Conservation (phyloP, 2,329 filamentous ascomycete species). For the Exophiala alcalophila region DNA sequence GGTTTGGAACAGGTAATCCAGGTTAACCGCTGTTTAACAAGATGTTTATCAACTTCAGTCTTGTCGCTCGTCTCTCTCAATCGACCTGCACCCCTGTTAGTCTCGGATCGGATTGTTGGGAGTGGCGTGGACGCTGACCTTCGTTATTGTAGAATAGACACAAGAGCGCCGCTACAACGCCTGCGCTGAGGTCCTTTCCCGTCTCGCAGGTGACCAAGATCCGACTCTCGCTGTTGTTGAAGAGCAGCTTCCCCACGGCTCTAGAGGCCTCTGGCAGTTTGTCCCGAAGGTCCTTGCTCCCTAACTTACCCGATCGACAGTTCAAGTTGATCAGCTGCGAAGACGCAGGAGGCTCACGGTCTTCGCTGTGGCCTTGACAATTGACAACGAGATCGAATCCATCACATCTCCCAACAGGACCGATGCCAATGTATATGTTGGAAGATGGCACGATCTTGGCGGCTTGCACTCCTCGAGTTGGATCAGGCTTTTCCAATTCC, state of each 20-base stretch:
- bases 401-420: conserved; percentile 34
- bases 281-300: conserved; percentile 75
- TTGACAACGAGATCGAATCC: conserved; percentile 46
- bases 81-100: conserved; percentile 10
- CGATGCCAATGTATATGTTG: conserved; percentile 37
- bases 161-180: conserved; percentile 69
- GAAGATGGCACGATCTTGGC: conserved; percentile 39
- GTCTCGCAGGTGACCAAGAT: conserved; percentile 68
- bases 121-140: conserved; percentile 54
- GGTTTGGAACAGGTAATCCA: conserved; percentile 77
- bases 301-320: conserved; percentile 70
- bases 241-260: conserved; percentile 49
- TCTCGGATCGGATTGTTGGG: too few relatives aligned
- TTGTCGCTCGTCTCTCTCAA: conserved; percentile 15
- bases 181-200: conserved; percentile 77
- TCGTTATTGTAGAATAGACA: conserved; percentile 69
- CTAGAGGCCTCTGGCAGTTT: conserved; percentile 60
- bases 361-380: conserved; percentile 39
- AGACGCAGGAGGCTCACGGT: too few relatives aligned
- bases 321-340: conserved; percentile 54
- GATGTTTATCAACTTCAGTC: conserved; percentile 62
- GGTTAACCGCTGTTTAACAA: conserved; percentile 74
- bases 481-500: conserved; percentile 29
- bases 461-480: conserved; percentile 27
- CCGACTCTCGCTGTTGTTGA: conserved; percentile 32